Evolutionary conservation across 1,139 yeast genomes (phyloP).

Genomic region (Arxiozyma telluris): DNA sequence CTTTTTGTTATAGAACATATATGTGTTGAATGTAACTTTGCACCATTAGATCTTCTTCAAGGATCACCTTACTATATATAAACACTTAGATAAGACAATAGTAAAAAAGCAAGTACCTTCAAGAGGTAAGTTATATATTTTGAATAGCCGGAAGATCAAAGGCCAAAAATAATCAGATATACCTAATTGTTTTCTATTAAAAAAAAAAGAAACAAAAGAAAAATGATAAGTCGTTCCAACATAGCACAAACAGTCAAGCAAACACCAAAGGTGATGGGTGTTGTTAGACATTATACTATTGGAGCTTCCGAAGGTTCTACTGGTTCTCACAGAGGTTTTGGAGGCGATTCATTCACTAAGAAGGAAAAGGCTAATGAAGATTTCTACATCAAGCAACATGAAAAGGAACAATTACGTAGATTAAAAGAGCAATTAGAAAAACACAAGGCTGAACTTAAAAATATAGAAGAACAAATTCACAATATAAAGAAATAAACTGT

Average conservation of each 20-base stretch:
- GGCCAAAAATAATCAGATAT: neutral
- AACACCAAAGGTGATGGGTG: conserved; percentile 7
- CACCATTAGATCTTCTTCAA: too few relatives aligned
- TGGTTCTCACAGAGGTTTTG: conserved; percentile 43
- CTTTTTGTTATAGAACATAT: too few relatives aligned
- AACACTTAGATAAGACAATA: neutral
- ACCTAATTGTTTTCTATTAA: neutral
- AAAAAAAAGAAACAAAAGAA: too few relatives aligned
- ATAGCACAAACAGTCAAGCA: conserved; percentile 26
- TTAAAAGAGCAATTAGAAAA: conserved; percentile 43
- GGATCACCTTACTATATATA: too few relatives aligned
- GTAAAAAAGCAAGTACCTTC: neutral
- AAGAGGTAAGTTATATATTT: neutral
- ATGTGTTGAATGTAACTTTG: too few relatives aligned
- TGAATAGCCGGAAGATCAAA: neutral
- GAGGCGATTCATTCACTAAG: conserved; percentile 46
- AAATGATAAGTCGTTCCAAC: conserved; percentile 21
- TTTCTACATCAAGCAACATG: conserved; percentile 50
- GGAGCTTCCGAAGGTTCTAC: conserved; percentile 34
- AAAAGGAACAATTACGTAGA: conserved; percentile 50
- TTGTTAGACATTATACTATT: neutral
- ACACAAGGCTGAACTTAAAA: conserved; percentile 38
- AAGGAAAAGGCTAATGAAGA: conserved; percentile 69
- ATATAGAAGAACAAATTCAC: conserved; percentile 30
- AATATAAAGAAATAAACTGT: conserved; percentile 10